Evolutionary conservation across 257 asterid species (phyloP).

Genomic region (Capsicum pubescens): DNA sequence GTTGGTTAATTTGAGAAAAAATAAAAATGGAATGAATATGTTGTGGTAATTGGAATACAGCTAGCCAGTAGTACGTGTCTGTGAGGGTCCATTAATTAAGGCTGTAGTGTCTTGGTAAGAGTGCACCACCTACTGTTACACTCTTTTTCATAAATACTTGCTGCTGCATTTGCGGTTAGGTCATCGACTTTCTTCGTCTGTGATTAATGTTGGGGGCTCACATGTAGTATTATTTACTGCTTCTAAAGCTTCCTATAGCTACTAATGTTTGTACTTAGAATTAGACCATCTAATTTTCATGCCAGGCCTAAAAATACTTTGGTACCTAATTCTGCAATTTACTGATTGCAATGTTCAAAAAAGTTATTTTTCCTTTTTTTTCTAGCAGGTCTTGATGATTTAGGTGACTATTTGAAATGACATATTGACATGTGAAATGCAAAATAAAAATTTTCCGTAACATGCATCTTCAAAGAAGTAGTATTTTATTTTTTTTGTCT

Average conservation of each 20-base stretch:
- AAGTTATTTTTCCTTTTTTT: too few species aligned
- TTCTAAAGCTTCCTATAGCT: neutral
- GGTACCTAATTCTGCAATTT: too few species aligned
- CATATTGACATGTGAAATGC: too few species aligned
- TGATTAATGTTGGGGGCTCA: neutral
- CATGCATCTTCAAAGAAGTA: too few species aligned
- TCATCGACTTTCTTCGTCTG: neutral
- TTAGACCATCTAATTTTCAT: neutral
- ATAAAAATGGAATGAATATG: neutral
- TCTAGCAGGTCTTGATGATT: too few species aligned
- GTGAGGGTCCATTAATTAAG: constrained; percentile 16
- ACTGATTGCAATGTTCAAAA: too few species aligned
- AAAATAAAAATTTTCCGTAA: too few species aligned
- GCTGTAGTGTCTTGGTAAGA: constrained; percentile 6
- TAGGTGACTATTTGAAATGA: too few species aligned
- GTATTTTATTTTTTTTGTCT: too few species aligned
- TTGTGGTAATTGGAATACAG: constrained; percentile 28
- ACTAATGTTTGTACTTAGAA: neutral
- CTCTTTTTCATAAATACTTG: neutral
- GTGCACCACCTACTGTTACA: neutral
- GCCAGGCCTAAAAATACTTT: neutral
- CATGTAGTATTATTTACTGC: neutral
- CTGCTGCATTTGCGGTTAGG: neutral
- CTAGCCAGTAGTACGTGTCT: neutral
- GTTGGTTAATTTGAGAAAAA: neutral